Conservation (phyloP, 2,329 filamentous ascomycete species). For the Atkinsonella texensis region DNA sequence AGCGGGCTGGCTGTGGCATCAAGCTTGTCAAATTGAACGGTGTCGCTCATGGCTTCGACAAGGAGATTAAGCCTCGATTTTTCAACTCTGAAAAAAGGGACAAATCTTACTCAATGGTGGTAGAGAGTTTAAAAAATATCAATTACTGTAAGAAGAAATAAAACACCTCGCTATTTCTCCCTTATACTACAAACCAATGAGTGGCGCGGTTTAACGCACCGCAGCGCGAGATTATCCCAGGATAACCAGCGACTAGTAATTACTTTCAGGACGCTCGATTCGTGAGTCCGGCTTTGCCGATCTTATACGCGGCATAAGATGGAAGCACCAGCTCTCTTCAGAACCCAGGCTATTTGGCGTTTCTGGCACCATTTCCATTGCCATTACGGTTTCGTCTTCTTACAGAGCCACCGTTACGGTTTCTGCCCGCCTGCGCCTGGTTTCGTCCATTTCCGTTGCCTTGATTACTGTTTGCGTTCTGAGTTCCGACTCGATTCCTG, state of each 20-base stretch:
- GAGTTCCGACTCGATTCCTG: too few relatives aligned
- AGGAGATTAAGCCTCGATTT: slow-evolving; percentile 4
- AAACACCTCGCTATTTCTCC: too few relatives aligned
- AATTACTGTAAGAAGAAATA: not conserved
- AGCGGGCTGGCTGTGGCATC: slow-evolving; percentile 1
- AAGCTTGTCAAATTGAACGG: slow-evolving; percentile 9
- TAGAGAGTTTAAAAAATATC: not conserved
- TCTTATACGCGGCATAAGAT: not conserved
- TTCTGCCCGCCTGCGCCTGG: not conserved
- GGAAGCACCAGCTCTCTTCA: too few relatives aligned
- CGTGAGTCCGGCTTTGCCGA: not conserved
- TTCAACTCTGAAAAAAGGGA: slow-evolving; percentile 6
- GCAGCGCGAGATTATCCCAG: too few relatives aligned
- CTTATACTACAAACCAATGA: too few relatives aligned
- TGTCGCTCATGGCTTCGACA: slow-evolving; percentile 14
- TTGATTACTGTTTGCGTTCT: not conserved
- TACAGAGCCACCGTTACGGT: not conserved
- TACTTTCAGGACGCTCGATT: not conserved
- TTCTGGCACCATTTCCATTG: not conserved
- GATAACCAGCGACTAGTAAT: too few relatives aligned
- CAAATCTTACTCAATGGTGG: slow-evolving; percentile 6
- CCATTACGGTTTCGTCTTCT: slow-evolving; percentile 4
- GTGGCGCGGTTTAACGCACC: too few relatives aligned
- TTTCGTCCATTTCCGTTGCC: not conserved
- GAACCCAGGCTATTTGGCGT: not conserved